A percentile compares a stretch with the other conserved stretches of the same genome.
Evolutionary conservation across 495 filamentous ascomycete genomes (phyloP).

Genomic region (Talaromyces borbonicus): DNA sequence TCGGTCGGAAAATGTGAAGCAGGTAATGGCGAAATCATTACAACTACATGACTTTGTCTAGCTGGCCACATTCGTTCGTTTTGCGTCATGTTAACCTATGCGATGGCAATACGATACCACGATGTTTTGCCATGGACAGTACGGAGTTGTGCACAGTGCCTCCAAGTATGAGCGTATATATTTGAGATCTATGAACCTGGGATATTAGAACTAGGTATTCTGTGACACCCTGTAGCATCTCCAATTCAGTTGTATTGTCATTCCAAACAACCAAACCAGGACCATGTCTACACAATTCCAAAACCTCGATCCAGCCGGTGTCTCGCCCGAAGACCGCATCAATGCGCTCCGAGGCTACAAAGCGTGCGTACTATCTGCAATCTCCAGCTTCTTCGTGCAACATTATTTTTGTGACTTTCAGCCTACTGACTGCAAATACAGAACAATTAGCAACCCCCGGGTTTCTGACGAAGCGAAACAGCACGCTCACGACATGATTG

Average conservation of each 20-base stretch:
- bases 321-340: conserved; percentile 15
- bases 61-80: neutral
- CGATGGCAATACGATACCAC: no score
- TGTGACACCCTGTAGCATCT: no score
- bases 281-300: conserved; percentile 13
- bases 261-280: neutral
- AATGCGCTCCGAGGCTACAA: conserved; percentile 20
- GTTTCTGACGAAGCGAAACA: conserved; percentile 32
- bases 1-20: neutral
- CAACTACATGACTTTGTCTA: neutral
- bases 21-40: conserved; percentile 1
- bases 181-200: no score
- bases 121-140: no score
- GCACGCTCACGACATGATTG: conserved; percentile 29
- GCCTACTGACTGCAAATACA: conserved; percentile 5
- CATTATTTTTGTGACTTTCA: no score
- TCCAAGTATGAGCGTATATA: no score
- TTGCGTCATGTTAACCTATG: neutral
- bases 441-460: conserved; percentile 32
- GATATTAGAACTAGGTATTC: no score
- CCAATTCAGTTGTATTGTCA: no score
- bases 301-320: conserved; percentile 9
- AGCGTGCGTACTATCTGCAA: conserved; percentile 11
- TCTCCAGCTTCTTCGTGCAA: no score
- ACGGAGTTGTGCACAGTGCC: no score